Base-by-base conservation (phyloP, 2,329 filamentous ascomycete genomes). In the Byssochlamys sp. region DNA sequence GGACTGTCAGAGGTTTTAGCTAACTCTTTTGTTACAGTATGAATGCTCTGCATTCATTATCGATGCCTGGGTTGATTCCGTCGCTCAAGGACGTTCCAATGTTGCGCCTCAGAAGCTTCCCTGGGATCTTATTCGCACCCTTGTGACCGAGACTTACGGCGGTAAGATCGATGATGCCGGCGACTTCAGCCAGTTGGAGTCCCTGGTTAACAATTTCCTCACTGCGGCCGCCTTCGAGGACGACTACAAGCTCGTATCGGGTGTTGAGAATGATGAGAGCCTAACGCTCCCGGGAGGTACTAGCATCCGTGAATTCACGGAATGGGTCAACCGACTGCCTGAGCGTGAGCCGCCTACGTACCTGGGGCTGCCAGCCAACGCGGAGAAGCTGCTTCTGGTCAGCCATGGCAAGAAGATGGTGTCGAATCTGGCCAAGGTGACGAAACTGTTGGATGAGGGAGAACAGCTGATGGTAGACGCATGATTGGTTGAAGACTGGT, bases 331-430 rank as follows among this genome's bases (percentile, higher is more conserved):
- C 66, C 84, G 84, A 60, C 79, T 99, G 60, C 94, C 94, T 0
- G 94, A 99, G 80, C 85, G 94, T 66, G 94, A 99, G 73, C 95
- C 95, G 28, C 94, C 94, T 3, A 96, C 91, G 0, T 99, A 96
- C 70, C 80, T 99, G 14, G 95, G 94, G 25, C 75, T 99, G 64
- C 94, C 94, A 35, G 90, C 90, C 28, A 96, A 99, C 71, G 94
- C 94, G 24, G 94, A 99, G 84, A 99, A 97, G 76, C 72, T 99
- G 70, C 75, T 99, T 66, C 81, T 99, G 31, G 89, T 96, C 12
- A 91, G 90, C 2, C 85, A 96, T 67, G 95, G 92, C 50, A 83
- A 84, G 69, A 89, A 87, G 67, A 86, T 96, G 82, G 86, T 96
- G 66, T 82, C 81, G 62, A 91, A 96, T 73, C 67, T 97, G 72